Conservation (phyloP, 202 grass and related monocot species). For the Cymbopogon flexuosus region DNA sequence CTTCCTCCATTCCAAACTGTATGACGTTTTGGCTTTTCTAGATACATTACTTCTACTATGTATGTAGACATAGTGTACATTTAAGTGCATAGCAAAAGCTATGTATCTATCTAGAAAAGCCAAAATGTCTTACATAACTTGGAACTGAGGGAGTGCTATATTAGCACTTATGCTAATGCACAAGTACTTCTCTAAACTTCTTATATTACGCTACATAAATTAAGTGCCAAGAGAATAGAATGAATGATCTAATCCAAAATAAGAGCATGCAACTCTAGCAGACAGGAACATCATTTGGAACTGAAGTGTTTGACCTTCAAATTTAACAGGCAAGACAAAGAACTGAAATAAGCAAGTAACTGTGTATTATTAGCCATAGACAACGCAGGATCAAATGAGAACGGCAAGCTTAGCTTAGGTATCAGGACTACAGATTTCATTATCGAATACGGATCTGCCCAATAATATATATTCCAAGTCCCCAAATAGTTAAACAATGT, state of each 20-base stretch:
- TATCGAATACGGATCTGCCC: not conserved
- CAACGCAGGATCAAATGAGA: not conserved
- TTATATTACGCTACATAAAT: not conserved
- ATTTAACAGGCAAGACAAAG: not conserved
- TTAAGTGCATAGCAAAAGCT: not conserved
- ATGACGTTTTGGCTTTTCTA: not conserved
- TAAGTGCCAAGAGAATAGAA: slow-evolving; percentile 7
- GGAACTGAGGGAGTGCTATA: not conserved
- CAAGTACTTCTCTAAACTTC: slow-evolving; percentile 21
- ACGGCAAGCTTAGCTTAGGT: slow-evolving; percentile 15
- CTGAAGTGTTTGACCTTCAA: not conserved
- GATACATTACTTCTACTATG: not conserved
- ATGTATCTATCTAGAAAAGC: not conserved
- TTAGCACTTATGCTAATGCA: slow-evolving; percentile 18
- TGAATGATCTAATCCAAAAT: not conserved
- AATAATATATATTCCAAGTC: not conserved
- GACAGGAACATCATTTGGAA: not conserved
- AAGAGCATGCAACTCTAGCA: not conserved
- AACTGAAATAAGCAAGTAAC: slow-evolving; percentile 2
- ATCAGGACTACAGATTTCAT: not conserved
- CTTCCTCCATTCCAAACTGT: not conserved
- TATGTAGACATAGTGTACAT: not conserved
- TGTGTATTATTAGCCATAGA: not conserved
- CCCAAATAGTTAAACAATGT: not conserved
- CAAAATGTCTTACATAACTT: not conserved